phyloP scores from a whole-genome alignment of 148 eudicot genomes.

The Chenopodium quinoa region DNA sequence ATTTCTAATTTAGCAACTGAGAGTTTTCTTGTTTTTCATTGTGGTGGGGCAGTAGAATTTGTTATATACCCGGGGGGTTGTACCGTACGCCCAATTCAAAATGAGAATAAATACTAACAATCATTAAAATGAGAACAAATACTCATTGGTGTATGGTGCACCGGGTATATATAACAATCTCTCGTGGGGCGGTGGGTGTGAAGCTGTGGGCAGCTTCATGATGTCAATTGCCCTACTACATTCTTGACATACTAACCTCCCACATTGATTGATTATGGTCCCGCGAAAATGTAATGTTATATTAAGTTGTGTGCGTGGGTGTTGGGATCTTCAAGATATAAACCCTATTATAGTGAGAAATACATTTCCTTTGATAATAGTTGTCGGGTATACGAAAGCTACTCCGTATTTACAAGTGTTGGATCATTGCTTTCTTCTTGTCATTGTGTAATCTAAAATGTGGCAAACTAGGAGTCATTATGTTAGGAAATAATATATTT shows the following conservation, averaged over 20 bases:
- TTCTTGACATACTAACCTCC: conserved; percentile 6
- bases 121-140: too few species aligned
- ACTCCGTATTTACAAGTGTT: too few species aligned
- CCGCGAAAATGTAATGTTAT: not conserved
- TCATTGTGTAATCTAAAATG: not conserved
- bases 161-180: too few species aligned
- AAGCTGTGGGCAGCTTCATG: not conserved
- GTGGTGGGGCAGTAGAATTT: not conserved
- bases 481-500: too few species aligned
- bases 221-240: not conserved
- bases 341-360: not conserved
- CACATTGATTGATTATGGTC: conserved; percentile 3
- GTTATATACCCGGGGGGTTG: too few species aligned
- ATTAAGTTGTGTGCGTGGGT: not conserved
- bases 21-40: not conserved
- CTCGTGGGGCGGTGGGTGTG: not conserved
- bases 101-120: too few species aligned
- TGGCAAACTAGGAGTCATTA: too few species aligned
- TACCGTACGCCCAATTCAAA: too few species aligned
- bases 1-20: not conserved
- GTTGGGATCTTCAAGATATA: not conserved
- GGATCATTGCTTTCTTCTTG: not conserved
- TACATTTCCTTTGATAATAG: too few species aligned
- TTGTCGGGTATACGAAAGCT: too few species aligned
- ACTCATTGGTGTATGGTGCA: too few species aligned